A percentile compares a stretch with the other conserved stretches of the same genome.
Evolutionary conservation across 2,329 filamentous ascomycete species (phyloP).

Genomic region (Exophiala sp.): DNA sequence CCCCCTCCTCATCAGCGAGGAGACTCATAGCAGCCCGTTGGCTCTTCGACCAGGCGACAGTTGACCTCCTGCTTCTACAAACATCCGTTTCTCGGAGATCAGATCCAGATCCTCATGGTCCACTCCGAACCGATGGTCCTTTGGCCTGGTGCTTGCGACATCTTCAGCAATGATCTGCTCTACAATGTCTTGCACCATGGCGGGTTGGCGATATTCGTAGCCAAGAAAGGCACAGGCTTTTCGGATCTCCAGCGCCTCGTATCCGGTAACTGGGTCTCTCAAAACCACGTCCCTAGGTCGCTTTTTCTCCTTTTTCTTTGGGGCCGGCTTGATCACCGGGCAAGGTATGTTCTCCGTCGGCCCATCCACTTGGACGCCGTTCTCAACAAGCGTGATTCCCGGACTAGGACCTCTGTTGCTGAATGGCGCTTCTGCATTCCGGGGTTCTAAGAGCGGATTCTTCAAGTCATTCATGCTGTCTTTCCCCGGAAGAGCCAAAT

Average conservation of each 20-base stretch:
- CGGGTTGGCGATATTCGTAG: slow-evolving; percentile 66
- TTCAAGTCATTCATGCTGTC: slow-evolving; percentile 6
- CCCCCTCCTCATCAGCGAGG: neutral
- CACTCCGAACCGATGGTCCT: slow-evolving; percentile 1
- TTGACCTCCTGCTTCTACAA: slow-evolving; percentile 2
- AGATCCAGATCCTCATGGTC: slow-evolving; percentile 12
- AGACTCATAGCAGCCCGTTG: neutral
- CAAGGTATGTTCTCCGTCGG: slow-evolving; percentile 26
- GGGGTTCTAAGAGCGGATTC: slow-evolving; percentile 14
- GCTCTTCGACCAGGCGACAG: neutral
- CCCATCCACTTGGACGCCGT: slow-evolving; percentile 10
- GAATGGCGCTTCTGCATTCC: neutral
- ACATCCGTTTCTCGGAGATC: slow-evolving; percentile 8
- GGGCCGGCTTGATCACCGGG: slow-evolving; percentile 30
- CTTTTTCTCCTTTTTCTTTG: slow-evolving; percentile 58
- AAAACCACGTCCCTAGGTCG: slow-evolving; percentile 78
- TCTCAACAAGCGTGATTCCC: slow-evolving; percentile 8
- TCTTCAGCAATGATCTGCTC: slow-evolving; percentile 17
- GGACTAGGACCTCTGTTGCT: neutral
- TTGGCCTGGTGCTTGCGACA: slow-evolving; percentile 3
- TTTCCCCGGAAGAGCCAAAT: neutral
- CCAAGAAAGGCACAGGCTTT: slow-evolving; percentile 81
- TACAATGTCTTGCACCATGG: slow-evolving; percentile 14
- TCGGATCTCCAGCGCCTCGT: slow-evolving; percentile 67
- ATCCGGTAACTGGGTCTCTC: slow-evolving; percentile 62